phyloP scores from a whole-genome alignment of 176 grass and related monocot species.

The Chloris gayana region DNA sequence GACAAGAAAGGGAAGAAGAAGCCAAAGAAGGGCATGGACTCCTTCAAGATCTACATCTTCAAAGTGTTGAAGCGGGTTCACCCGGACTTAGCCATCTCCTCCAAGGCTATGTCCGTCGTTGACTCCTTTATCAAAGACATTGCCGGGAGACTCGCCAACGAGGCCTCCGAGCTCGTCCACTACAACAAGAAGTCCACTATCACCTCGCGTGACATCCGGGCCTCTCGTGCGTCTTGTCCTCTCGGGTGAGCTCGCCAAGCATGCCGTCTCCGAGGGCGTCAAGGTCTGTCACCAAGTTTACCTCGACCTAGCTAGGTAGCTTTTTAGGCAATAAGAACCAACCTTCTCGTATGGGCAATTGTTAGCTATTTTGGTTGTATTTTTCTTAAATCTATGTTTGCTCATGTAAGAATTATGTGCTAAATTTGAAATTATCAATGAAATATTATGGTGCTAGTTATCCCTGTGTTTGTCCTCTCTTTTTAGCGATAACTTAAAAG shows the following conservation, averaged over 20 bases:
- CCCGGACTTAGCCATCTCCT: constrained; percentile 61
- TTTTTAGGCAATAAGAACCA: too few species aligned
- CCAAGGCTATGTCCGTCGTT: constrained; percentile 85
- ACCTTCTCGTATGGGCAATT: too few species aligned
- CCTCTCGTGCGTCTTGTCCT: constrained; percentile 42
- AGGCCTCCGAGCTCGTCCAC: constrained; percentile 44
- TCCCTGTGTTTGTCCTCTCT: too few species aligned
- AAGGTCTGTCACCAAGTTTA: constrained; percentile 52
- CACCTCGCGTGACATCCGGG: constrained; percentile 37
- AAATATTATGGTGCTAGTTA: too few species aligned
- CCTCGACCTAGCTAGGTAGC: neutral
- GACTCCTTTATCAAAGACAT: constrained; percentile 89
- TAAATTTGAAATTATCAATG: too few species aligned
- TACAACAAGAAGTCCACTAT: constrained; percentile 67
- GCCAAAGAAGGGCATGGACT: constrained; percentile 48
- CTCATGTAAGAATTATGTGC: too few species aligned
- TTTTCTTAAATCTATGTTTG: too few species aligned
- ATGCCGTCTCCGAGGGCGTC: constrained; percentile 55
- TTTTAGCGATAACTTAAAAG: too few species aligned
- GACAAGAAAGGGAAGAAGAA: constrained; percentile 37
- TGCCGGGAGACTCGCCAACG: constrained; percentile 63
- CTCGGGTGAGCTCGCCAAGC: constrained; percentile 55
- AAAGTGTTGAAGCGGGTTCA: constrained; percentile 78
- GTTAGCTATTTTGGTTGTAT: too few species aligned
- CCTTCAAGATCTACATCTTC: constrained; percentile 82